Conservation (phyloP, 805 yeast genomes). For the Grigorovia yakushimaensis region DNA sequence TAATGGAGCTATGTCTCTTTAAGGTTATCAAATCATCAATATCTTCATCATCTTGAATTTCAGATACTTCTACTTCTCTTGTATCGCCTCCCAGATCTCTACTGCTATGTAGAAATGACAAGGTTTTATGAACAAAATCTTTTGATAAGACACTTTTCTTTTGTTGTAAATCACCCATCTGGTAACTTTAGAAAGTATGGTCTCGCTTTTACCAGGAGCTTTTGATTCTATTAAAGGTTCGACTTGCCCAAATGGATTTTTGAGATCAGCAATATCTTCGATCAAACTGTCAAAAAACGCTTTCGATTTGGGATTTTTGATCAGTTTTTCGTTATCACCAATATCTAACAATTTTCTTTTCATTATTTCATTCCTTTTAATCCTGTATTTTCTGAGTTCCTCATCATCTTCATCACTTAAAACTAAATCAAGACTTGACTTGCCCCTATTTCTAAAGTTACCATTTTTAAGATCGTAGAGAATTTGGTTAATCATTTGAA, state of each 20-base stretch:
- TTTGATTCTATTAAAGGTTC: slow-evolving; percentile 10
- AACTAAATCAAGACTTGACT: slow-evolving; percentile 48
- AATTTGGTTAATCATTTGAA: slow-evolving; percentile 53
- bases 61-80: slow-evolving; percentile 22
- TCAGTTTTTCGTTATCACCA: slow-evolving; percentile 34
- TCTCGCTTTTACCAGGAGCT: too few relatives aligned
- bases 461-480: slow-evolving; percentile 67
- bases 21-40: slow-evolving; percentile 37
- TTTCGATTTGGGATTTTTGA: slow-evolving; percentile 45
- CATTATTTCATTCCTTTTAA: slow-evolving; percentile 40
- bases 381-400: slow-evolving; percentile 28
- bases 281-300: slow-evolving; percentile 62
- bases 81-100: slow-evolving; percentile 28
- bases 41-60: slow-evolving; percentile 23
- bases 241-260: slow-evolving; percentile 25
- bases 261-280: slow-evolving; percentile 33
- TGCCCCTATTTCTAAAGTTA: slow-evolving; percentile 50
- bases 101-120: slow-evolving; percentile 40
- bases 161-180: slow-evolving; percentile 7
- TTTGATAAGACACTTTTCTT: slow-evolving; percentile 38
- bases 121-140: slow-evolving; percentile 45
- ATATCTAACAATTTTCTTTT: slow-evolving; percentile 37
- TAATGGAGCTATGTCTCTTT: slow-evolving; percentile 34
- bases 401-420: slow-evolving; percentile 65
- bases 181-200: neutral